These are phyloP conservation scores for Botrytis hyacinthi DNA, from an alignment of 2,329 filamentous ascomycete species.

Conservation along the genomic window DNA sequence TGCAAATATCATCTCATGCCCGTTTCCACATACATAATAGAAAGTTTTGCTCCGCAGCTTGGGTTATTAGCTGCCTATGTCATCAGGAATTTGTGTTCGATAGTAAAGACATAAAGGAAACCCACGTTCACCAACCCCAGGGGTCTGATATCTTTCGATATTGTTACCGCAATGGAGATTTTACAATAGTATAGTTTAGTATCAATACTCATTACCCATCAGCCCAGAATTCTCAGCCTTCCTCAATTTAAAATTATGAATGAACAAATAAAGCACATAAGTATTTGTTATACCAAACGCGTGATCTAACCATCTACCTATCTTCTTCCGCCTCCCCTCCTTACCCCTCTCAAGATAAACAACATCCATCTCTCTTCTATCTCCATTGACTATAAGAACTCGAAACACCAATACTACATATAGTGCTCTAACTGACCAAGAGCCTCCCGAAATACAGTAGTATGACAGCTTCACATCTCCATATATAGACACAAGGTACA, in stretches of 20 bases:
- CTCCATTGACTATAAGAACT: too few relatives aligned
- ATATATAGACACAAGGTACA: not conserved
- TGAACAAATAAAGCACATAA: not conserved
- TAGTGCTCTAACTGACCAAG: fast-evolving
- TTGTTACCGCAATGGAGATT: not conserved
- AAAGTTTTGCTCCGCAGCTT: not conserved
- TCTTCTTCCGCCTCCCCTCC: not conserved
- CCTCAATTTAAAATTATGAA: not conserved
- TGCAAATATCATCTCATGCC: not conserved
- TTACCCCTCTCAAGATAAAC: not conserved
- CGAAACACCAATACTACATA: too few relatives aligned
- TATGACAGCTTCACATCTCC: not conserved
- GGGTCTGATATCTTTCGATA: not conserved
- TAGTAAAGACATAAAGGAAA: not conserved
- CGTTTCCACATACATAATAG: not conserved
- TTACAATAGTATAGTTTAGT: not conserved
- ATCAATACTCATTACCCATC: not conserved
- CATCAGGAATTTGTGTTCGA: not conserved
- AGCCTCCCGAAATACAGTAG: not conserved
- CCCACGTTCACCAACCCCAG: not conserved
- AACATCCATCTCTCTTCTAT: not conserved
- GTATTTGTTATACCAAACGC: not conserved
- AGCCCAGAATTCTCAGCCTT: not conserved
- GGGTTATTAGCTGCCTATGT: not conserved
- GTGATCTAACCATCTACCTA: not conserved